Conservation (phyloP, 129 eudicot species). For the Tagetes patula region DNA sequence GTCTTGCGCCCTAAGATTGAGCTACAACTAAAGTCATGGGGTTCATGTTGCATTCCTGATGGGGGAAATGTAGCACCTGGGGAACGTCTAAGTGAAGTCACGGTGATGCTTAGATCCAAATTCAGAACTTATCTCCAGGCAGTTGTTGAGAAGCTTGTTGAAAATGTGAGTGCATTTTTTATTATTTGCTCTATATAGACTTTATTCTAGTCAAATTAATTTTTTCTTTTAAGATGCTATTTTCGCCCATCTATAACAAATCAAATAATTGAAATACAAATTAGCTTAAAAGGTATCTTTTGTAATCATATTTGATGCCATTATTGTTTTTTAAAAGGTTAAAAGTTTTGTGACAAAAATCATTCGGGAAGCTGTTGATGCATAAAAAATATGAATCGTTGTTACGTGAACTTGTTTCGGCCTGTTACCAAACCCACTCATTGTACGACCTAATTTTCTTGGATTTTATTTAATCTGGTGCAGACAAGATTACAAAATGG, state of each 20-base stretch:
- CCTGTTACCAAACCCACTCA: background rate
- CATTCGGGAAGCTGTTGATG: background rate
- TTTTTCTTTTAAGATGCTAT: background rate
- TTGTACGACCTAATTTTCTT: background rate
- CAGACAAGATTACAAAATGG: slow-evolving; percentile 68
- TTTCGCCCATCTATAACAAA: background rate
- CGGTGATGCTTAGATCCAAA: slow-evolving; percentile 81
- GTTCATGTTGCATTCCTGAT: slow-evolving; percentile 74
- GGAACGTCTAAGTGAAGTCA: slow-evolving; percentile 83
- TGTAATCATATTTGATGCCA: background rate
- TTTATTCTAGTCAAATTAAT: background rate
- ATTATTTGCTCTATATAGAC: background rate
- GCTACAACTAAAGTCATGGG: slow-evolving; percentile 69
- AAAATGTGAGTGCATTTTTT: slow-evolving; percentile 57
- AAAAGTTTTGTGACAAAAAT: background rate
- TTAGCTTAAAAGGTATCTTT: background rate
- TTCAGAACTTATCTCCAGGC: slow-evolving; percentile 81
- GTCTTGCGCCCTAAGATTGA: slow-evolving; percentile 71
- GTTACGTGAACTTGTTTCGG: background rate
- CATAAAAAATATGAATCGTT: background rate
- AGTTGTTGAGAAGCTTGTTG: slow-evolving; percentile 74
- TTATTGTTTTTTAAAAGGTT: background rate
- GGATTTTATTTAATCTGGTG: slow-evolving; percentile 11
- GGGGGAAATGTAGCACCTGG: slow-evolving; percentile 71
- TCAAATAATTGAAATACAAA: too few species aligned